A percentile compares a stretch with the other conserved stretches of the same genome.
phyloP scores from a whole-genome alignment of 495 filamentous ascomycete species.

The Neurospora sp. region DNA sequence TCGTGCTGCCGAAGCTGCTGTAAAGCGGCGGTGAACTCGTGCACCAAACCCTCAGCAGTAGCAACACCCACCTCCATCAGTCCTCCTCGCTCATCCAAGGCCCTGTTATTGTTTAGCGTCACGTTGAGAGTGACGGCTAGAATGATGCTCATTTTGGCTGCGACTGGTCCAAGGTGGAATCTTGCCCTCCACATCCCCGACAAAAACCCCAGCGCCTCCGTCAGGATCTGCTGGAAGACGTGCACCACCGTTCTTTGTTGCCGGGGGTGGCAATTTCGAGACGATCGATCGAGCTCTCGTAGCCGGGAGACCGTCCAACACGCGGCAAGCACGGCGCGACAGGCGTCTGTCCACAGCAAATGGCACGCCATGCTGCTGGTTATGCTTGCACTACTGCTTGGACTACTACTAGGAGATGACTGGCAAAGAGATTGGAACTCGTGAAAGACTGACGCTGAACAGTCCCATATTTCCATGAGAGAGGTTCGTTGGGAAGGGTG shows the following conservation, averaged over 20 bases:
- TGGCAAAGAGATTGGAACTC: conserved; percentile 11
- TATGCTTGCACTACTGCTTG: neutral
- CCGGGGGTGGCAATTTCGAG: neutral
- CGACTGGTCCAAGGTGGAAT: conserved; percentile 8
- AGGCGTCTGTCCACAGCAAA: conserved; percentile 10
- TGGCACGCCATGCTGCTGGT: conserved; percentile 2
- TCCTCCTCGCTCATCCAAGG: neutral
- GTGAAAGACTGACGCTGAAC: conserved; percentile 6
- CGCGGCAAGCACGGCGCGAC: conserved; percentile 4
- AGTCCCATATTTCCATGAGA: conserved; percentile 13
- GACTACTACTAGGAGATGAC: neutral
- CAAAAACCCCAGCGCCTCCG: neutral
- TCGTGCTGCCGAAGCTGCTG: too few relatives aligned
- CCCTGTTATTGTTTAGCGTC: neutral
- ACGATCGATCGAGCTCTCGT: neutral
- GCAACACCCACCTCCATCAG: conserved; percentile 2
- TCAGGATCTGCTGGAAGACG: conserved; percentile 6
- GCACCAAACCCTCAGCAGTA: neutral
- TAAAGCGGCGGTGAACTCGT: too few relatives aligned
- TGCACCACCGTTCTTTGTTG: conserved; percentile 4
- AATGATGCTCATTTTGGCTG: conserved; percentile 4
- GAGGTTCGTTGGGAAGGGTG: neutral
- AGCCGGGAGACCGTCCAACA: conserved; percentile 7
- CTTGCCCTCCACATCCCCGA: conserved; percentile 1
- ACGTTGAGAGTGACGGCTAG: conserved; percentile 2